Evolutionary conservation across 1,284 basidiomycete species (phyloP), one percentile per base, ranked within the genome.

Genomic region (Tylopilus sp.): DNA sequence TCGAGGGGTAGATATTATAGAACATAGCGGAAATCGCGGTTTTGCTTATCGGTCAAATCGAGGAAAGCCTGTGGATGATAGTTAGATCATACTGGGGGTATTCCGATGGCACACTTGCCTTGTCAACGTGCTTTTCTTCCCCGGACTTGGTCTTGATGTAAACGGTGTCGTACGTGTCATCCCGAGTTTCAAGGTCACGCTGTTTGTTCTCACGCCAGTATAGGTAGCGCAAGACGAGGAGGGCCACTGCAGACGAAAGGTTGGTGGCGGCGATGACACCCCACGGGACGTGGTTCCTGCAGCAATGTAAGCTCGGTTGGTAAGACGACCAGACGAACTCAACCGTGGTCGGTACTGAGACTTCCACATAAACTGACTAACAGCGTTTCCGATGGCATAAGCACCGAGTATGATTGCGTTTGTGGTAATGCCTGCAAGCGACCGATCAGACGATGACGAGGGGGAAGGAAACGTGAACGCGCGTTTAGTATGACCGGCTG

Each of bases 311-410:
- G 41, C 41, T 41, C n/a, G 2, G 41, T 44, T 11, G 26, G 35
- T 19, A 39, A 13, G 45, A 35, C 9, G 16, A 40, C 30, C 23
- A 41, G 33, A 41, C 10, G 29, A 19, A 35, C 53, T 61, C 55
- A 74, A 83, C 82, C 84, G 73, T 53, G 86, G 84, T 48, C 75
- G 71, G 60, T 86, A 88, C 62, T 79, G 64, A 30, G 74, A 71
- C 65, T 86, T 78, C 87, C 87, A 90, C 82, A 88, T 87, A 63
- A 87, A 83, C 18, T 86, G 85, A 10, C 84, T 79, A 3, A 71
- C 77, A 11, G 86, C 79, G 61, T 91, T 90, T 42, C 87, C 87
- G 34, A 87, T 69, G 37, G 81, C 84, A 63, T 89, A 91, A 6
- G 78, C 81, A 52, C 77, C 73, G 23, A 91, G 74, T 55, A 89